Conservation (phyloP, 176 grass and related monocot genomes). For the Bonia amplexicaulis region DNA sequence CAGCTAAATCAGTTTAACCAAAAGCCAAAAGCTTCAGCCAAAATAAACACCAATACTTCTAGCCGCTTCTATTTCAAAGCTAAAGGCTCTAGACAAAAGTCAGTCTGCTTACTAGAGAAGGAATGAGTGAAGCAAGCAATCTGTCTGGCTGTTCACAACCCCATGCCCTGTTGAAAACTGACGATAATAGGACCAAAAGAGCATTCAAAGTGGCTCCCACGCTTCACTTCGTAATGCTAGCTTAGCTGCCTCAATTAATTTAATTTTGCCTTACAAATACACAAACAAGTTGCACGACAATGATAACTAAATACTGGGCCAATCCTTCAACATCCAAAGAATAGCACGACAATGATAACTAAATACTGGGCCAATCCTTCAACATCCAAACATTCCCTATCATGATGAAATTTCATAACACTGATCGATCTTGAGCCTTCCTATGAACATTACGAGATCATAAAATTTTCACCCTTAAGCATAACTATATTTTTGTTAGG, state of each 20-base stretch:
- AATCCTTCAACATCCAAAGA: not conserved
- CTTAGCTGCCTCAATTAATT: not conserved
- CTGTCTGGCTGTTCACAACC: not conserved
- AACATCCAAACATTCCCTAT: not conserved
- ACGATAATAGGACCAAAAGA: conserved; percentile 4
- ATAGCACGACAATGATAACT: not conserved
- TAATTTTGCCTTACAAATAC: not conserved
- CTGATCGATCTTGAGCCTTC: not conserved
- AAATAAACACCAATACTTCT: too few relatives aligned
- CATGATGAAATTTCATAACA: not conserved
- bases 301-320: not conserved
- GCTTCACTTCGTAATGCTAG: not conserved
- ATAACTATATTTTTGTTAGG: not conserved
- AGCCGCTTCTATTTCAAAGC: too few relatives aligned
- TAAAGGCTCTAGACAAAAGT: too few relatives aligned
- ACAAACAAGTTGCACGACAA: not conserved
- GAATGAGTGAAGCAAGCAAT: conserved; percentile 3
- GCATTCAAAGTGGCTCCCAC: not conserved
- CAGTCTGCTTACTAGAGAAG: not conserved
- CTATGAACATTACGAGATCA: not conserved
- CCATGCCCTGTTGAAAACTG: not conserved
- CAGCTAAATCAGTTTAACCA: too few relatives aligned
- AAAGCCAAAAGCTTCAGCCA: too few relatives aligned
- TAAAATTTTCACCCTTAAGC: too few relatives aligned
- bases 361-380: not conserved